A percentile compares a stretch with the other conserved stretches of the same genome.
These are phyloP conservation scores for Rhododendron henanense DNA, from an alignment of 148 eudicot genomes.

Conservation along the genomic window DNA sequence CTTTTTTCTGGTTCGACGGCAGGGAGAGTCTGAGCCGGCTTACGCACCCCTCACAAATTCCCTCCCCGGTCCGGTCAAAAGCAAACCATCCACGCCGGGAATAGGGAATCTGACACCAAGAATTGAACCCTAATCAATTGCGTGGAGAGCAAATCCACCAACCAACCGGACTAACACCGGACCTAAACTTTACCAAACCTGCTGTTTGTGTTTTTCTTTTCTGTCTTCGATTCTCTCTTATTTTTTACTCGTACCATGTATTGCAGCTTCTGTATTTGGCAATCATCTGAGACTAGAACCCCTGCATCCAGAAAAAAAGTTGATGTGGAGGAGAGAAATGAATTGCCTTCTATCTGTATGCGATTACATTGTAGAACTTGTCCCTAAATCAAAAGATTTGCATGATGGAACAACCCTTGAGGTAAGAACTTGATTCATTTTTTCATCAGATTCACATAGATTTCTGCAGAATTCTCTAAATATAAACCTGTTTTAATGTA, in stretches of 20 bases:
- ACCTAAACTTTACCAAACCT: not conserved
- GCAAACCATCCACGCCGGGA: too few species aligned
- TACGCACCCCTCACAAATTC: not conserved
- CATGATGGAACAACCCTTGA: slow-evolving; percentile 50
- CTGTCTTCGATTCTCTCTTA: not conserved
- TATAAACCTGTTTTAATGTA: not conserved
- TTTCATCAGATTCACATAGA: not conserved
- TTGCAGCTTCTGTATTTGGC: slow-evolving; percentile 86
- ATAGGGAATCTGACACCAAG: too few species aligned
- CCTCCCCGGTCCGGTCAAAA: too few species aligned
- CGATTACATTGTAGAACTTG: slow-evolving; percentile 74
- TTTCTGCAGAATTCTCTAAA: not conserved
- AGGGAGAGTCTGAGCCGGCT: not conserved
- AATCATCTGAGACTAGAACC: slow-evolving; percentile 82
- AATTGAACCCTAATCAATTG: too few species aligned
- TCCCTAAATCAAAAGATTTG: slow-evolving; percentile 32
- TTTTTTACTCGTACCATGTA: not conserved
- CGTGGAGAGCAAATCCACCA: too few species aligned
- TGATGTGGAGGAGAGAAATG: slow-evolving; percentile 97
- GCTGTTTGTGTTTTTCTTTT: not conserved
- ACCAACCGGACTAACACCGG: too few species aligned
- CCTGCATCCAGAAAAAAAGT: slow-evolving; percentile 70
- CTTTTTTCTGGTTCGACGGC: not conserved
- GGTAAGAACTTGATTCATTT: slow-evolving; percentile 28
- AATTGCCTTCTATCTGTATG: slow-evolving; percentile 88